Evolutionary conservation across 495 filamentous ascomycete genomes (phyloP).

Genomic region (Parachaetomium inaequale): DNA sequence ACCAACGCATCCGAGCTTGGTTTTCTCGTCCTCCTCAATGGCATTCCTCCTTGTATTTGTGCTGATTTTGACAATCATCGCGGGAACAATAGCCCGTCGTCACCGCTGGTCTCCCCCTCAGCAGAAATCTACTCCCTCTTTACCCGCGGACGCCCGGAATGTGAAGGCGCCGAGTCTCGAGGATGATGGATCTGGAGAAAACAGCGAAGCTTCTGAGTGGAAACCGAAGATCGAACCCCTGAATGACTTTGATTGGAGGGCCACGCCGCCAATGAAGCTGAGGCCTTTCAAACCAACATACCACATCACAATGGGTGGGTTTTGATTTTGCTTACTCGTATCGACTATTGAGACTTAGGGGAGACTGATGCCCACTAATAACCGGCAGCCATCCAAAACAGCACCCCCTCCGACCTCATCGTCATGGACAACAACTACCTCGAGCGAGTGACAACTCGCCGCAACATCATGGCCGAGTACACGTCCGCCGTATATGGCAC

Average conservation of each 20-base stretch:
- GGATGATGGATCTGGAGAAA: background rate
- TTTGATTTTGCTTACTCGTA: too few species aligned
- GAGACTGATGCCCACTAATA: background rate
- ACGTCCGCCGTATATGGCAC: conserved; percentile 45
- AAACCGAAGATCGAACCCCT: conserved; percentile 48
- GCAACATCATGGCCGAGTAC: conserved; percentile 48
- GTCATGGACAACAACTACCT: conserved; percentile 64
- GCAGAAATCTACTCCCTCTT: too few species aligned
- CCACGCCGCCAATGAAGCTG: conserved; percentile 56
- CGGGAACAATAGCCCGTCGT: background rate
- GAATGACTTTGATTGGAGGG: conserved; percentile 56
- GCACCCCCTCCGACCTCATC: conserved; percentile 59
- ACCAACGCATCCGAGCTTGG: too few species aligned
- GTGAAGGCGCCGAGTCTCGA: background rate
- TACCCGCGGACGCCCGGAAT: too few species aligned
- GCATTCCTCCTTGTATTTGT: background rate
- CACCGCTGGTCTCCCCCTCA: background rate
- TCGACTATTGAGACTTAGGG: background rate
- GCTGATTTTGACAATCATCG: background rate
- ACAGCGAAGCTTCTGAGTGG: background rate
- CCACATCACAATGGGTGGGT: conserved; percentile 69
- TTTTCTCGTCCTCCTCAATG: background rate
- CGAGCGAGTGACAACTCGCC: conserved; percentile 52
- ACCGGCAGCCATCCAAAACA: conserved; percentile 41
- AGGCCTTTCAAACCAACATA: conserved; percentile 70